phyloP scores from a whole-genome alignment of 257 asterid genomes.

The Nicotiana sylvestris region DNA sequence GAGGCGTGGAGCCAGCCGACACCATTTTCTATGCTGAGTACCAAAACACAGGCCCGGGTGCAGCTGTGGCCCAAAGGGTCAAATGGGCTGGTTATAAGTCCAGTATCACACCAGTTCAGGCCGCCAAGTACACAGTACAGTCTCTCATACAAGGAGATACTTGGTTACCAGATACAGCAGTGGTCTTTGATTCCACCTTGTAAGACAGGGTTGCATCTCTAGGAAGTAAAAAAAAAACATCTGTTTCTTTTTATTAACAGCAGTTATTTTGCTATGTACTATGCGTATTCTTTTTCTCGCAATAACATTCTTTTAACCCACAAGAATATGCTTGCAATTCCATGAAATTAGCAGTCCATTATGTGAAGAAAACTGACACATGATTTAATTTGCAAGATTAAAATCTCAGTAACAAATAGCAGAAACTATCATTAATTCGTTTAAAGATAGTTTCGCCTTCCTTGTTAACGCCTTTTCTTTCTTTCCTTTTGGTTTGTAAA shows the following conservation, averaged over 20 bases:
- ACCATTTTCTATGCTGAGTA: slow-evolving; percentile 68
- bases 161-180: slow-evolving; percentile 47
- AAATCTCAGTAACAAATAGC: too few species aligned
- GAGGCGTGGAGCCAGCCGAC: slow-evolving; percentile 33
- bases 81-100: slow-evolving; percentile 62
- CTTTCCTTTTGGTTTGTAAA: too few species aligned
- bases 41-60: slow-evolving; percentile 61
- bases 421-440: too few species aligned
- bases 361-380: too few species aligned
- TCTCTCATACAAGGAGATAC: slow-evolving; percentile 45
- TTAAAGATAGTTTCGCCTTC: too few species aligned
- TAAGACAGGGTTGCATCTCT: neutral
- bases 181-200: slow-evolving; percentile 36
- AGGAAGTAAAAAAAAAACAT: neutral
- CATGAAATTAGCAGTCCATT: neutral
- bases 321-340: neutral
- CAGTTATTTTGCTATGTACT: neutral
- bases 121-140: slow-evolving; percentile 41
- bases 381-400: too few species aligned
- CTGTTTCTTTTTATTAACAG: neutral
- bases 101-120: slow-evolving; percentile 31
- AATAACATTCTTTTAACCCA: neutral
- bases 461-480: too few species aligned
- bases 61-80: slow-evolving; percentile 37
- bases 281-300: neutral